A percentile compares a stretch with the other conserved stretches of the same genome.
Evolutionary conservation across 1,284 basidiomycete genomes (phyloP).

Genomic region (Cryptococcus hybrid): DNA sequence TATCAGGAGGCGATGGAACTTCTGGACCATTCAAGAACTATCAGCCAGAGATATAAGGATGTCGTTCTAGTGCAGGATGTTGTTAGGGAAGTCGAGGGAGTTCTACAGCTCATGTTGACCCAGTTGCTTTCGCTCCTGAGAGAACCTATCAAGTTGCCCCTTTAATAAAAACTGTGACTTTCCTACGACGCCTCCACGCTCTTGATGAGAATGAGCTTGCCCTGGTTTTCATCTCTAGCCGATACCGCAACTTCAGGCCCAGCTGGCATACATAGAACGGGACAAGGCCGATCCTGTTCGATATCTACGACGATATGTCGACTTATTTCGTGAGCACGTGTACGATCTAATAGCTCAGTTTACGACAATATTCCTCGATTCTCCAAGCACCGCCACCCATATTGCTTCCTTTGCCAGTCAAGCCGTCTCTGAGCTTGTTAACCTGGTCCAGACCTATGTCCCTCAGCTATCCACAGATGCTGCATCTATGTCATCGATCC

Average conservation of each 20-base stretch:
- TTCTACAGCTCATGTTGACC: slow-evolving; percentile 53
- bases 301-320: slow-evolving; percentile 82
- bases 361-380: slow-evolving; percentile 70
- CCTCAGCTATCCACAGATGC: slow-evolving; percentile 57
- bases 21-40: slow-evolving; percentile 61
- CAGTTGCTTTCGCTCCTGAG: slow-evolving; percentile 76
- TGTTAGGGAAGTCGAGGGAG: slow-evolving; percentile 69
- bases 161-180: slow-evolving; percentile 81
- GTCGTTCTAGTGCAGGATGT: slow-evolving; percentile 58
- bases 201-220: slow-evolving; percentile 64
- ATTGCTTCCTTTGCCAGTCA: slow-evolving; percentile 59
- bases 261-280: slow-evolving; percentile 47
- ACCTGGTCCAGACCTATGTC: slow-evolving; percentile 50
- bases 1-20: slow-evolving; percentile 87
- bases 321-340: slow-evolving; percentile 86
- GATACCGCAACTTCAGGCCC: slow-evolving; percentile 58
- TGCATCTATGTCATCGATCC: slow-evolving; percentile 71
- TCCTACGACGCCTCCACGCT: slow-evolving; percentile 73
- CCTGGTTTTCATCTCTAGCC: slow-evolving; percentile 65
- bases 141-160: slow-evolving; percentile 85
- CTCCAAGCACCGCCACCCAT: slow-evolving; percentile 8
- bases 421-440: slow-evolving; percentile 59
- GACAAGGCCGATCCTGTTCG: slow-evolving; percentile 64
- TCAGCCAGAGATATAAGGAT: slow-evolving; percentile 53
- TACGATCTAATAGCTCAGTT: slow-evolving; percentile 90